phyloP scores from a whole-genome alignment of 257 asterid genomes.

The Fraxinus quadrangulata region DNA sequence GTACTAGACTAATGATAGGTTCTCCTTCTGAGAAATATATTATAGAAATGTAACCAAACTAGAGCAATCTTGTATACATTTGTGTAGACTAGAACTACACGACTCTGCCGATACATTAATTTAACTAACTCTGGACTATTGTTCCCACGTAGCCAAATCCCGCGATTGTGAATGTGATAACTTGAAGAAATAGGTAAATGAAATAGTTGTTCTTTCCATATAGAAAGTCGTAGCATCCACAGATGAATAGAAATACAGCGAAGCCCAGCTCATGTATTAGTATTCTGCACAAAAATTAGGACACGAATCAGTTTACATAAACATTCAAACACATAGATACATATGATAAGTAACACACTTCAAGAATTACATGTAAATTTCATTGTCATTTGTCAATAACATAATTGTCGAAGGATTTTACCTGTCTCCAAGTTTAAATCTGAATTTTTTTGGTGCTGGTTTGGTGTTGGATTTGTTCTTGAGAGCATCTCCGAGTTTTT shows the following conservation, averaged over 20 bases:
- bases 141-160: slow-evolving; percentile 95
- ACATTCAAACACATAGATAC: no score
- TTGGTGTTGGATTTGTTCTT: slow-evolving; percentile 62
- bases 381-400: no score
- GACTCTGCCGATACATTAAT: slow-evolving; percentile 20
- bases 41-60: slow-evolving; percentile 30
- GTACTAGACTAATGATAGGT: slow-evolving; percentile 18
- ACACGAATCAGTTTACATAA: neutral
- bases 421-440: slow-evolving; percentile 68
- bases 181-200: slow-evolving; percentile 82
- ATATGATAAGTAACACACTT: no score
- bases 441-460: slow-evolving; percentile 41
- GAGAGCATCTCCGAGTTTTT: slow-evolving; percentile 83
- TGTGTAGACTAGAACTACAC: slow-evolving; percentile 35
- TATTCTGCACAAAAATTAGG: slow-evolving; percentile 45
- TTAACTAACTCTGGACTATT: slow-evolving; percentile 37
- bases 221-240: slow-evolving; percentile 84
- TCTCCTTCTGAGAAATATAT: slow-evolving; percentile 7
- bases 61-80: slow-evolving; percentile 46
- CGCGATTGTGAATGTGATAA: slow-evolving; percentile 74
- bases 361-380: no score
- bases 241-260: slow-evolving; percentile 73
- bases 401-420: slow-evolving; percentile 10
- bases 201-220: slow-evolving; percentile 81
- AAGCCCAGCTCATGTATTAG: slow-evolving; percentile 72